Percentiles rank a stretch among this genome's conserved stretches.
Conservation (phyloP, 495 filamentous ascomycete genomes). For the Neurospora sp. region DNA sequence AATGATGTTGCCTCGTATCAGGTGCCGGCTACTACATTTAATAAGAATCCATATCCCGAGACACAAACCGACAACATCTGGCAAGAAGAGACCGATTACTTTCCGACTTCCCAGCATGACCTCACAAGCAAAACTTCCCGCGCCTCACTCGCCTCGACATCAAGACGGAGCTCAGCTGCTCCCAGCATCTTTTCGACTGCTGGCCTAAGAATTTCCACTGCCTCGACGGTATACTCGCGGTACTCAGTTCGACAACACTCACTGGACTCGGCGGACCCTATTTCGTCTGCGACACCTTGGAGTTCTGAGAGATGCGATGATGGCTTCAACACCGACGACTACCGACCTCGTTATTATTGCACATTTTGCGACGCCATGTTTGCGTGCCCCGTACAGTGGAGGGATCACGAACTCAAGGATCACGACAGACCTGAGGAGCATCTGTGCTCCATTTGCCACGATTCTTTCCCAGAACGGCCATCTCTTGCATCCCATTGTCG, state of each 20-base stretch:
- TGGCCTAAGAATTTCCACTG: neutral
- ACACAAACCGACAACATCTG: neutral
- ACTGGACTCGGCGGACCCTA: constrained; percentile 10
- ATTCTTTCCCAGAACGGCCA: neutral
- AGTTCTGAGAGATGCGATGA: constrained; percentile 6
- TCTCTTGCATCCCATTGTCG: constrained; percentile 4
- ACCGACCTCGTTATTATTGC: constrained; percentile 8
- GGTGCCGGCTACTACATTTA: neutral
- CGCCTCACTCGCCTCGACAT: constrained; percentile 10
- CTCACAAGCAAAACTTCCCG: constrained; percentile 2
- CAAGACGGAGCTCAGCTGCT: constrained; percentile 7
- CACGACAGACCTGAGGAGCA: constrained; percentile 9
- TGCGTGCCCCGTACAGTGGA: constrained; percentile 11
- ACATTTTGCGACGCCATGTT: constrained; percentile 17
- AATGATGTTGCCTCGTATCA: neutral
- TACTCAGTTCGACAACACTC: constrained; percentile 11
- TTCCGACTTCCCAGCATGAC: neutral
- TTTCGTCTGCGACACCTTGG: constrained; percentile 7
- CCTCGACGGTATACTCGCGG: constrained; percentile 4
- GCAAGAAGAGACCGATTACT: neutral
- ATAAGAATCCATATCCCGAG: neutral
- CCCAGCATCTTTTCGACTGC: constrained; percentile 17
- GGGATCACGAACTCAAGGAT: constrained; percentile 9
- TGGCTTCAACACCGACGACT: neutral
- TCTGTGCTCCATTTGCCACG: constrained; percentile 6